Base-by-base conservation (phyloP, 495 filamentous ascomycete genomes). In the Immersiella caudata region DNA sequence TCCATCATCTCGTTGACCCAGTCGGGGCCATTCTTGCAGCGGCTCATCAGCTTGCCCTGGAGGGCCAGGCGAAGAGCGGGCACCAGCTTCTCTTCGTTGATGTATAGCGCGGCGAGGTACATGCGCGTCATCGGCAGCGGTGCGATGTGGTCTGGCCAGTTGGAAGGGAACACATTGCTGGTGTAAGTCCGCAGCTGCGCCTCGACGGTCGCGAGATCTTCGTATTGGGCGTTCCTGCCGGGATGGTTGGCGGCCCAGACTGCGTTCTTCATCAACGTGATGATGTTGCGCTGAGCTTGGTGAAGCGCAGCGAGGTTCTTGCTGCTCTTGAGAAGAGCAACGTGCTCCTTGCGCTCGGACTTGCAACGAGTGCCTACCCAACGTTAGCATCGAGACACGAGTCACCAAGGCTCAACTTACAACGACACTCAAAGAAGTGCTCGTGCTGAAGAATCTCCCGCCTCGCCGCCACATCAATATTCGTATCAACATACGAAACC, bases 361-460 rank as follows among this genome's bases (percentile, higher is more conserved):
- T 64, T 67, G 70, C 73, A 75, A 35, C 73, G 68, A 7, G 14
- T 54, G 65, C 73, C 70, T 72, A 55, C 16, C 6, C 14, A 16
- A 4, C 29, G n/a, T 60, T 14, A n/a, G 25, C 25, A 57, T 26
- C 27, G 29, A 20, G 55, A 18, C 20, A 16, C 4, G 26, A 33
- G 22, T 21, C 22, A 21, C 21, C 21, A 26, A 16, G 21, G 6
- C 6, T 21, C 20, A 87, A 91, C 8, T 74, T 56, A 75, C 91
- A 93, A 40, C 60, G 64, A 75, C 91, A 93, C 61, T 78, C 76
- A 76, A 93, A 92, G 76, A 87, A 89, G 75, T 89, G 91, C 26
- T 84, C 81, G 16, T 80, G 79, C 35, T 75, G 73, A 0, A 93
- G 80, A 63, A 89, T 81, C 9, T 74, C 70, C 24, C 82, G 83